A percentile compares a stretch with the other conserved stretches of the same genome.
These are phyloP conservation scores for Cicer chorassanicum DNA, from an alignment of 306 rosid genomes.

Conservation along the genomic window DNA sequence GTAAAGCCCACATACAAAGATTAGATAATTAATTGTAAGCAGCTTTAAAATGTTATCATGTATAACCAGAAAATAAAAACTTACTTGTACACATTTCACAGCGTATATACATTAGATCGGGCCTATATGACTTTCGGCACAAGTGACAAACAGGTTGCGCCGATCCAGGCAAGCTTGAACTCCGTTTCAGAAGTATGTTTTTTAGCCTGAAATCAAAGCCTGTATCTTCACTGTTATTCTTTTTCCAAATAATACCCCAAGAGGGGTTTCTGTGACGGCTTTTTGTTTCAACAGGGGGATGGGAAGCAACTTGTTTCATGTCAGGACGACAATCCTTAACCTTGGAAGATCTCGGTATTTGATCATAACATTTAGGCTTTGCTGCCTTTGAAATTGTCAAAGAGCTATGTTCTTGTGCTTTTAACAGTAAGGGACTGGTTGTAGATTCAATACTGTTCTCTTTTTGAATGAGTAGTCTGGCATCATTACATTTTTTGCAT, in stretches of 20 bases:
- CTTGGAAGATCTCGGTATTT: slow-evolving; percentile 41
- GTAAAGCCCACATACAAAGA: slow-evolving; percentile 37
- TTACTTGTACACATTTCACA: slow-evolving; percentile 74
- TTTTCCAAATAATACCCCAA: slow-evolving; percentile 89
- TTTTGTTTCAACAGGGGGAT: slow-evolving; percentile 53
- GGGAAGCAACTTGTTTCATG: slow-evolving; percentile 53
- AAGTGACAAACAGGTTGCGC: slow-evolving; percentile 63
- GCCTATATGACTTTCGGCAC: slow-evolving; percentile 60
- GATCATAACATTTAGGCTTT: slow-evolving; percentile 48
- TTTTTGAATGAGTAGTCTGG: slow-evolving; percentile 50
- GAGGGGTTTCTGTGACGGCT: slow-evolving; percentile 53
- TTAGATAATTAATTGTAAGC: slow-evolving; percentile 10
- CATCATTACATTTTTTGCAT: slow-evolving; percentile 69
- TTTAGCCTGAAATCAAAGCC: slow-evolving; percentile 65
- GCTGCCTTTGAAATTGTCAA: slow-evolving; percentile 49
- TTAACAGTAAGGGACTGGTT: slow-evolving; percentile 64
- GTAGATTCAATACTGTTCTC: slow-evolving; percentile 63
- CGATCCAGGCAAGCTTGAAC: slow-evolving; percentile 50
- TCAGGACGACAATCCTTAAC: slow-evolving; percentile 47
- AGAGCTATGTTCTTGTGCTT: slow-evolving; percentile 56
- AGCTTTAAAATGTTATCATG: background rate
- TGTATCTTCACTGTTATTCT: slow-evolving; percentile 38
- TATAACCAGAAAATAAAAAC: slow-evolving; percentile 43
- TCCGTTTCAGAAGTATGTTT: slow-evolving; percentile 64
- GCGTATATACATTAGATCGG: slow-evolving; percentile 72